Conservation (phyloP, 1,284 basidiomycete species). For the Earliella scabrosa region DNA sequence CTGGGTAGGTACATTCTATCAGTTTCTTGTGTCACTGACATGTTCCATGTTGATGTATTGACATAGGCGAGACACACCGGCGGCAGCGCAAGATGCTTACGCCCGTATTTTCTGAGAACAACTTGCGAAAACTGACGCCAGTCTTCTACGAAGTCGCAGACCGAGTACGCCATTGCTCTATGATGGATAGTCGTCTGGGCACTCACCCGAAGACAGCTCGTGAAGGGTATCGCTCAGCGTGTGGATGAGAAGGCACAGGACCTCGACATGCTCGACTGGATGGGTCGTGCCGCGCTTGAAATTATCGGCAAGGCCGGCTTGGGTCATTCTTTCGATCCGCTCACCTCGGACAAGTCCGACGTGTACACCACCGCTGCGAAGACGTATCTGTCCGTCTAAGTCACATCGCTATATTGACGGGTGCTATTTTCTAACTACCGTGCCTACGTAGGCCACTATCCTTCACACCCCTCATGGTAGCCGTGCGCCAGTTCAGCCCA, state of each 20-base stretch:
- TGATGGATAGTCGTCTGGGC: too few species aligned
- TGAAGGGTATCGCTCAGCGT: conserved; percentile 9
- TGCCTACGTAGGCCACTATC: conserved; percentile 19
- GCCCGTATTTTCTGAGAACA: conserved; percentile 35
- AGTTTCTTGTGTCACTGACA: too few species aligned
- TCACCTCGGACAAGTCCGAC: conserved; percentile 32
- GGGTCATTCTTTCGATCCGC: conserved; percentile 46
- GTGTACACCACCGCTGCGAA: conserved; percentile 40
- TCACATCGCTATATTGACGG: not conserved
- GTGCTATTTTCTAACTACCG: too few species aligned
- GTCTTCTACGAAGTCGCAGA: conserved; percentile 33
- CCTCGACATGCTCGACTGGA: conserved; percentile 38
- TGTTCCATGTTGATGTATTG: not conserved
- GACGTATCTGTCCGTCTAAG: conserved; percentile 27
- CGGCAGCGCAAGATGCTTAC: conserved; percentile 35
- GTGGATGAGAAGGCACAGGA: conserved; percentile 36
- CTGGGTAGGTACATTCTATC: conserved; percentile 5
- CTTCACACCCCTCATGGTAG: conserved; percentile 23
- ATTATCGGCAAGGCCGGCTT: conserved; percentile 39
- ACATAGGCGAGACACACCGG: conserved; percentile 29
- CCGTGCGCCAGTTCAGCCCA: conserved; percentile 18
- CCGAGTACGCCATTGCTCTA: conserved; percentile 17
- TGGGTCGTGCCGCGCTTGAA: conserved; percentile 40
- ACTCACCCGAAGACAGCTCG: conserved; percentile 7
- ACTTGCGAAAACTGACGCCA: conserved; percentile 33